Percentiles rank a stretch among this genome's conserved stretches.
Evolutionary conservation across 768 basidiomycete genomes (phyloP).

Genomic region (Rhodotorula graminis): DNA sequence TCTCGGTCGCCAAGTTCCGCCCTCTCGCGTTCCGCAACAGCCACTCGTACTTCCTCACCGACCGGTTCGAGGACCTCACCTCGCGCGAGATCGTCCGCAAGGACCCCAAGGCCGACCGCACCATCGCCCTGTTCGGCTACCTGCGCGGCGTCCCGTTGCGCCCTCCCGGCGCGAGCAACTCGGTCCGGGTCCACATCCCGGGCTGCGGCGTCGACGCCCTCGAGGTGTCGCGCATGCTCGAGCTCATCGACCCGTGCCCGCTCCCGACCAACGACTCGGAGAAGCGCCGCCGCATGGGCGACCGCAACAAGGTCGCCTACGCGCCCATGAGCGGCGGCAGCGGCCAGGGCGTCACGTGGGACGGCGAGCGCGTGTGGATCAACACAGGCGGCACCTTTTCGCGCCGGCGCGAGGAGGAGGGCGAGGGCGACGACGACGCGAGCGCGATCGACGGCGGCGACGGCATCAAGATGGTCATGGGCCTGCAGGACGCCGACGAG

Average conservation of each 20-base stretch:
- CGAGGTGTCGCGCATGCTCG: slow-evolving; percentile 64
- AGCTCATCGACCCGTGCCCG: slow-evolving; percentile 90
- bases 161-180: slow-evolving; percentile 58
- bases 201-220: slow-evolving; percentile 77
- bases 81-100: slow-evolving; percentile 73
- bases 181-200: slow-evolving; percentile 84
- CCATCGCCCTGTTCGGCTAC: slow-evolving; percentile 88
- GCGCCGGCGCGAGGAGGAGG: slow-evolving; percentile 53
- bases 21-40: slow-evolving; percentile 91
- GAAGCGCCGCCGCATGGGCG: slow-evolving; percentile 80
- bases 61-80: slow-evolving; percentile 91
- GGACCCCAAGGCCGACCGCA: slow-evolving; percentile 88
- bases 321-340: slow-evolving; percentile 95
- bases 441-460: slow-evolving; percentile 56
- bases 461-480: slow-evolving; percentile 96
- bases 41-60: slow-evolving; percentile 90
- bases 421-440: slow-evolving; percentile 52
- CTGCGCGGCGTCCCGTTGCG: slow-evolving; percentile 63
- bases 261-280: slow-evolving; percentile 85
- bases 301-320: slow-evolving; percentile 89
- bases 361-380: slow-evolving; percentile 97
- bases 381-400: slow-evolving; percentile 95
- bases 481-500: slow-evolving; percentile 74
- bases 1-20: slow-evolving; percentile 97
- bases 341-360: slow-evolving; percentile 72